phyloP scores from a whole-genome alignment of 1,139 yeast species.

The Yamadazyma songkhlaensis region DNA sequence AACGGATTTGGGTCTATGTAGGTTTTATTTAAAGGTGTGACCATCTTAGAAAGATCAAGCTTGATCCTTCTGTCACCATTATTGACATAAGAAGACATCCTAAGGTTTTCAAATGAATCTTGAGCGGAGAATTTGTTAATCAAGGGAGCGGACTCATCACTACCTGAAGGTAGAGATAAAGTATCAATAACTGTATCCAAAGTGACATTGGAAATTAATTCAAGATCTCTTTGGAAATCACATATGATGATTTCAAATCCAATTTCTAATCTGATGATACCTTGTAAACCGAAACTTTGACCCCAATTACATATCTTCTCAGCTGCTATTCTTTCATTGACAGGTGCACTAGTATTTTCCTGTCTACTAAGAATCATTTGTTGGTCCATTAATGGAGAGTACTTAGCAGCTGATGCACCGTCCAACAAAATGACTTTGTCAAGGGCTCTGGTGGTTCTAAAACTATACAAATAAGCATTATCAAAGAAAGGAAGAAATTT shows the following conservation, averaged over 20 bases:
- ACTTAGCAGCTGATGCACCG: slow-evolving; percentile 61
- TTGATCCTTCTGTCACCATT: slow-evolving; percentile 44
- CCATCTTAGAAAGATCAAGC: slow-evolving; percentile 48
- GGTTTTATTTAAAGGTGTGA: slow-evolving; percentile 49
- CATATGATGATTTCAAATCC: slow-evolving; percentile 57
- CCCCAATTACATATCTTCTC: slow-evolving; percentile 53
- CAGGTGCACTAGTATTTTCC: slow-evolving; percentile 20
- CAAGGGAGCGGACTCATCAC: slow-evolving; percentile 17
- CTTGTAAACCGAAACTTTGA: slow-evolving; percentile 44
- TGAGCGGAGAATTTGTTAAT: slow-evolving; percentile 9
- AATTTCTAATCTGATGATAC: slow-evolving; percentile 50
- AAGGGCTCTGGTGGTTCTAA: slow-evolving; percentile 42
- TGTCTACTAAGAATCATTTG: slow-evolving; percentile 39
- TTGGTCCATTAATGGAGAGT: slow-evolving; percentile 59
- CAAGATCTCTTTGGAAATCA: slow-evolving; percentile 38
- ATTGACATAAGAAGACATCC: slow-evolving; percentile 41
- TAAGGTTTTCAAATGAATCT: slow-evolving; percentile 23
- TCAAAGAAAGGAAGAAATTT: neutral
- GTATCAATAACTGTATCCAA: slow-evolving; percentile 31
- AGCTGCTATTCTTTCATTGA: slow-evolving; percentile 28
- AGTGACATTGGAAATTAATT: slow-evolving; percentile 41
- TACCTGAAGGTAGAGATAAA: slow-evolving; percentile 31
- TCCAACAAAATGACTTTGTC: slow-evolving; percentile 47
- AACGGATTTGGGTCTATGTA: slow-evolving; percentile 45
- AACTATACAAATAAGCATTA: slow-evolving; percentile 29